Base-by-base conservation (phyloP, 148 eudicot genomes). In the Pouteria glomerata region DNA sequence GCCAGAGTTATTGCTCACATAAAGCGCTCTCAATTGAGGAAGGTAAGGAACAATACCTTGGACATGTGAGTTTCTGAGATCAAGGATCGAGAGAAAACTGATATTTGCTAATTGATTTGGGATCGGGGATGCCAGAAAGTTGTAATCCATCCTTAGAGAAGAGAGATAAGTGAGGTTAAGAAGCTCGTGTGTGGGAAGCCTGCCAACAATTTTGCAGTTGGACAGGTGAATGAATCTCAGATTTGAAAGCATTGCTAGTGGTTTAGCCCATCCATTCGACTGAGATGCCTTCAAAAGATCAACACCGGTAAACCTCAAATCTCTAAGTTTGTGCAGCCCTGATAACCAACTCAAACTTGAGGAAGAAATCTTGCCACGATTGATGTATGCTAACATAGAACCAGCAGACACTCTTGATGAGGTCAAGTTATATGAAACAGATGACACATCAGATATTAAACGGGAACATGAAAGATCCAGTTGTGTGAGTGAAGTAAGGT, bases 21-120 rank as follows among this genome's bases (percentile, higher is more conserved):
- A 26, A 57, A 57, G 60, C 8, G 6, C 33, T 27, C 14, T 23
- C 33, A 57, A 19, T 14, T 70, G 63, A 57, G 63, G 63, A 39
- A 70, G 63, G 73, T 55, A 70, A 37, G 73, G 73, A 23, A 70
- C 16, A 23, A 37, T 27, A 70, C 73, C 73, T 19, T 57, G 63
- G 15, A 55, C 18, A 11, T 39, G 13, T 7, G 31, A 34, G 23
- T 19, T 34, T 21, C 14, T 2, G 1, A 70, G 37, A 70, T 70
- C 63, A 37, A 70, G 63, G 26, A 37, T 19, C 14, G 63, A 70
- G 41, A 70, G 63, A 45, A 34, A 53, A 35, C 63, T 70, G 10
- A 70, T 0, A 57, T 70, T 70, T 14, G 73, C 50, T 39, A 70
- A 23, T 23, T 34, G 50, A 15, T 2, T 10, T 23, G 73, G 73